Base-by-base conservation (phyloP, 495 filamentous ascomycete genomes). In the Neurospora sp. region DNA sequence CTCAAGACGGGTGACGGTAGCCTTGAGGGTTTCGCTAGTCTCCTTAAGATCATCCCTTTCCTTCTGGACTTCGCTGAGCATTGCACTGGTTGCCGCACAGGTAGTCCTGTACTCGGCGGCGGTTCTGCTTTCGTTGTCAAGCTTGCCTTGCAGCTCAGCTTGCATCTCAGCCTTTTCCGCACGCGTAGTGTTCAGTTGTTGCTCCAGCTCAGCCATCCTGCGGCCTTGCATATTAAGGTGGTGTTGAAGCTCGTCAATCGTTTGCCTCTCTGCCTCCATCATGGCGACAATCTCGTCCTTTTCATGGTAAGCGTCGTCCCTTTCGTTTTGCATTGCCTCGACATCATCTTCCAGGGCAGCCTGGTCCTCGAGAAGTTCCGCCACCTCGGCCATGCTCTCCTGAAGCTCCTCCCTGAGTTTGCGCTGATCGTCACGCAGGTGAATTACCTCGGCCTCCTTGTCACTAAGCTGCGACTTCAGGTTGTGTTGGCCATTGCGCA, bases 231-330 rank as follows among this genome's bases (percentile, higher is more conserved):
- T 76, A 40, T 83, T 80, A 9, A 79, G 79, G 76, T 82, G 81
- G 78, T 77, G 82, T 27, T 82, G 80, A 73, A 82, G 79, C 75
- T 85, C 82, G 70, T 85, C 84, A 22, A 83, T 76, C 48, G 84
- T 76, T 69, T 79, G 77, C 70, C 78, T 79, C 73, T 85, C 82
- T 75, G 82, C 78, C 68, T 84, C 77, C 22, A 84, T 45, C 42
- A 45, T 45, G 42, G 42, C 42, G 42, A 45, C 42, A 45, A 45
- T n/a, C 42, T 45, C 42, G n/a, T 45, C 76, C 69, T 72, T 72
- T 61, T 41, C 53, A n/a, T 45, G 42, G 40, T 75, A 16, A 31
- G 76, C 69, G 40, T 78, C 69, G 1, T 75, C 75, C 75, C 74
- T 78, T 71, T 82, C 79, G 69, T 75, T 83, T 76, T 76, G 81